Base-by-base conservation (phyloP, 495 filamentous ascomycete species). In the Amniculicola lignicola region DNA sequence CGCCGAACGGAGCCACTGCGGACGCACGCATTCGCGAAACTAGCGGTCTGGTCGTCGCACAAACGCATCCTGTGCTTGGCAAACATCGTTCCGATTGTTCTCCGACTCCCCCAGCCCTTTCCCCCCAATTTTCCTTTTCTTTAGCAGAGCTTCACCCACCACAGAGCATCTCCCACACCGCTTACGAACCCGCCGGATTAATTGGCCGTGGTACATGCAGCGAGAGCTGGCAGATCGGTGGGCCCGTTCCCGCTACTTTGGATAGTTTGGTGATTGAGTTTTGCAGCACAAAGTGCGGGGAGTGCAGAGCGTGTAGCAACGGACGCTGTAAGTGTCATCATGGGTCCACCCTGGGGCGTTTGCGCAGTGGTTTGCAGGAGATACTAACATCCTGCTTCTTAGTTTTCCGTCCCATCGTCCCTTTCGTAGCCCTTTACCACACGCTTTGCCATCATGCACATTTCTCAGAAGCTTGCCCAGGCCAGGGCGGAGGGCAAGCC, bases 391-490 rank as follows among this genome's bases (percentile, higher is more conserved):
- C 37, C 16, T 40, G 37, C 19, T 42, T 21, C 29, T 46, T 56
- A n/a, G 24, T 37, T 16, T 42, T 40, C 41, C 10, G 22, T 33
- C 28, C 41, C 48, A 4, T 52, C 49, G 27, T 24, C 46, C 12
- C 29, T 21, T 21, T 21, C n/a, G n/a, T 37, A 14, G 16, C 33
- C 22, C 22, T 18, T 12, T 9, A 10, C 37, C 6, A 9, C 37
- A 10, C 31, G 41, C 7, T 22, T 31, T 16, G 15, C 22, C 56
- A 46, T 52, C 43, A 87, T 87, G 83, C 94, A 97, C 77, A 91
- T 99, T 78, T 86, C 81, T 50, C 86, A 94, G 57, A 96, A 96
- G 79, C 77, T 99, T 59, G 80, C 86, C 57, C 88, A 92, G 65
- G 86, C 89, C 74, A 79, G 89, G 64, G 75, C 77, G 56, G 79